Evolutionary conservation across 352 stramenopile species (phyloP).

Genomic region (Globisporangium polare): DNA sequence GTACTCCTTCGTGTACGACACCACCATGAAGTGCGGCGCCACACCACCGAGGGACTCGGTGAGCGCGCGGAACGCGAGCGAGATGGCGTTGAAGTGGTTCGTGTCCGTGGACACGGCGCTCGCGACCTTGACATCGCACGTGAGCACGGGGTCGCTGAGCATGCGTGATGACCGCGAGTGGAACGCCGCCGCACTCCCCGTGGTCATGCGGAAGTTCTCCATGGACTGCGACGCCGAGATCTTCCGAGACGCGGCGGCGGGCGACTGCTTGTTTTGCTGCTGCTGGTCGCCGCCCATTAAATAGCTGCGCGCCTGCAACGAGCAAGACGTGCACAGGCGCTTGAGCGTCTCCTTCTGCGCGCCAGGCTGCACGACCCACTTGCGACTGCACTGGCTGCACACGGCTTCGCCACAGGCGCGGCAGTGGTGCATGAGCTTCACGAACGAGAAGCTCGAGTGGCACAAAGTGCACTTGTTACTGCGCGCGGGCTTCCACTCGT

Average conservation of each 20-base stretch:
- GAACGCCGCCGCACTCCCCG: constrained; percentile 3
- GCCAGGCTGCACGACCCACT: constrained; percentile 75
- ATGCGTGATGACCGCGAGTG: background rate
- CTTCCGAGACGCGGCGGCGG: background rate
- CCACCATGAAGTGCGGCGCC: constrained; percentile 76
- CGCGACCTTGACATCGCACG: constrained; percentile 61
- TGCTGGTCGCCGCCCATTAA: constrained; percentile 25
- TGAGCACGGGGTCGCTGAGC: constrained; percentile 13
- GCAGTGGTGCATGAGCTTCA: constrained; percentile 78
- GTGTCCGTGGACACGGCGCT: constrained; percentile 60
- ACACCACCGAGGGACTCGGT: constrained; percentile 48
- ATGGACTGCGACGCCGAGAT: constrained; percentile 14
- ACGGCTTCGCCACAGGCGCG: constrained; percentile 78
- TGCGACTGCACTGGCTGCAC: constrained; percentile 77
- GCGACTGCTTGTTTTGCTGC: constrained; percentile 23
- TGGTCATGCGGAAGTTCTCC: constrained; percentile 19
- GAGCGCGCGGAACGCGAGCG: constrained; percentile 56
- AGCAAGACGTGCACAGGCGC: constrained; percentile 77
- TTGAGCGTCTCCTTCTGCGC: constrained; percentile 53
- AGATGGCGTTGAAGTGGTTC: constrained; percentile 50
- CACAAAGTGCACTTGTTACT: constrained; percentile 68
- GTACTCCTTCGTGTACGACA: constrained; percentile 73
- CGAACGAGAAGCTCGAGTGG: constrained; percentile 60
- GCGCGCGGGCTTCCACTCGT: constrained; percentile 54
- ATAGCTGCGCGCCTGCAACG: constrained; percentile 63